phyloP scores from a whole-genome alignment of 139 green algal genomes.

The Chlamydomonas schloesseri region DNA sequence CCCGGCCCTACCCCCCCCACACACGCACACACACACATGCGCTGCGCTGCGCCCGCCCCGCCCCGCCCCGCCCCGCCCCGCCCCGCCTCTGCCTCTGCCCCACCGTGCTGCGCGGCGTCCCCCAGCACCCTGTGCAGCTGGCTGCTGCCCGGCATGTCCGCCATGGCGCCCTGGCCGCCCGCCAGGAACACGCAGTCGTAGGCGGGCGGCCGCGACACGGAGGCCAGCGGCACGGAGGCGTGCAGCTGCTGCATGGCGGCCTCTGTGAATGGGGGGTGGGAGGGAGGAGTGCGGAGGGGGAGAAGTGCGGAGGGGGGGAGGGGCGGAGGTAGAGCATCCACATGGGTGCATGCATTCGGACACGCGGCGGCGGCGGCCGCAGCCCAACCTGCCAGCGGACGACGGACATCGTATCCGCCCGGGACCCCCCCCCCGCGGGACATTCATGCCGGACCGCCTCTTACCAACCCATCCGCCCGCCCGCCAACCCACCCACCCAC shows the following conservation, averaged over 20 bases:
- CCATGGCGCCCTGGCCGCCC: conserved; percentile 56
- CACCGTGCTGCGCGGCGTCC: conserved; percentile 34
- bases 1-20: too few species aligned
- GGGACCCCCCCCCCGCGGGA: too few species aligned
- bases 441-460: too few species aligned
- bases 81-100: too few species aligned
- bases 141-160: conserved; percentile 42
- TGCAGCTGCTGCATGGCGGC: conserved; percentile 47
- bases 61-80: too few species aligned
- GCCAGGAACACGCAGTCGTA: conserved; percentile 61
- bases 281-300: not conserved
- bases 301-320: not conserved
- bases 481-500: not conserved
- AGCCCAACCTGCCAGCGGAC: too few species aligned
- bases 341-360: too few species aligned
- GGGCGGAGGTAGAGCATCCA: too few species aligned
- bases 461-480: too few species aligned
- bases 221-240: conserved; percentile 34
- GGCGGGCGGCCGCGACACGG: conserved; percentile 15
- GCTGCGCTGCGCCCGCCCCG: not conserved
- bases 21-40: not conserved
- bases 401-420: too few species aligned
- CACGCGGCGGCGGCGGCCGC: too few species aligned
- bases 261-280: conserved; percentile 6
- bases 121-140: conserved; percentile 39